Evolutionary conservation across 2,329 filamentous ascomycete species (phyloP).

Genomic region (Colletotrichum limetticola): DNA sequence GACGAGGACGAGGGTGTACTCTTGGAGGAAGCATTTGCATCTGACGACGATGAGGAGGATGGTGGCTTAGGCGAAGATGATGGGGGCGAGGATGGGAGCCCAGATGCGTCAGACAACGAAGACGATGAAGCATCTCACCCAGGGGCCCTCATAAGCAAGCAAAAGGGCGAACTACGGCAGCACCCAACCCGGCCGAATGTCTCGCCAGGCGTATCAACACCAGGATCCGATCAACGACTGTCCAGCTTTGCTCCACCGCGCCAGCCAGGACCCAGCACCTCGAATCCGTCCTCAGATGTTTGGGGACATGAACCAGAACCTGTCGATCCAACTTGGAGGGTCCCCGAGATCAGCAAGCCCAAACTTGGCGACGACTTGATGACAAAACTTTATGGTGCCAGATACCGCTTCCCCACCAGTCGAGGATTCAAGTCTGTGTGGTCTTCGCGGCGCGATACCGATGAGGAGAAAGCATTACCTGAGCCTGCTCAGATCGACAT

Average conservation of each 20-base stretch:
- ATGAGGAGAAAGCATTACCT: not conserved
- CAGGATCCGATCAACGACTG: constrained; percentile 24
- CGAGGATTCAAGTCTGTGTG: constrained; percentile 31
- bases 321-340: constrained; percentile 51
- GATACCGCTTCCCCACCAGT: constrained; percentile 28
- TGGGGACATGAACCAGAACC: constrained; percentile 35
- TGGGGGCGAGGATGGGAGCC: constrained; percentile 6
- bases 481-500: constrained; percentile 11
- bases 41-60: constrained; percentile 40
- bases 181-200: constrained; percentile 6
- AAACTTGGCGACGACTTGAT: constrained; percentile 35
- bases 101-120: constrained; percentile 38
- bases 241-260: constrained; percentile 38
- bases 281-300: constrained; percentile 19
- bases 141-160: constrained; percentile 37
- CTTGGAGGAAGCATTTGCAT: constrained; percentile 42
- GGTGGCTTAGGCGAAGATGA: constrained; percentile 27
- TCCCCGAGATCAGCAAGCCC: constrained; percentile 46
- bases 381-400: constrained; percentile 10
- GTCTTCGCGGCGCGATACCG: constrained; percentile 28
- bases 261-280: constrained; percentile 36
- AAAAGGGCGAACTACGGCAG: not conserved
- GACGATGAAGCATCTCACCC: constrained; percentile 38
- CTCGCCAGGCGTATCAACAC: not conserved
- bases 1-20: constrained; percentile 47